Conservation (phyloP, 2,329 filamentous ascomycete species). For the Exophiala oligosperma region DNA sequence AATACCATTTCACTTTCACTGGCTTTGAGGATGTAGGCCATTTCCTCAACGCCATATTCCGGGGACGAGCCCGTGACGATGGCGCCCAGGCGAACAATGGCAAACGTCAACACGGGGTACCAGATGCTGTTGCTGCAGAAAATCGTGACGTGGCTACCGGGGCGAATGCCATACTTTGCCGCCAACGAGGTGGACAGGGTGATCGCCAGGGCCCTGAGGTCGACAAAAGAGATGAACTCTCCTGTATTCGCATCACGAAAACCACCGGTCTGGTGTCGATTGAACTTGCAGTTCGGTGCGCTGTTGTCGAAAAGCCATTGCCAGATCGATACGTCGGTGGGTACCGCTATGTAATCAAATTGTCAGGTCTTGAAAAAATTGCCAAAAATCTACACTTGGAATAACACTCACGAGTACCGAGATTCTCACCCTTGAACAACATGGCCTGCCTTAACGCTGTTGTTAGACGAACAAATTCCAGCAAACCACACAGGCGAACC, state of each 20-base stretch:
- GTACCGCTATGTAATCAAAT: slow-evolving; percentile 40
- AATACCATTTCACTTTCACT: slow-evolving; percentile 48
- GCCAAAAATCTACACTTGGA: background rate
- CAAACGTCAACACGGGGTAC: slow-evolving; percentile 65
- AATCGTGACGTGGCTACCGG: slow-evolving; percentile 59
- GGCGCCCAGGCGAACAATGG: slow-evolving; percentile 54
- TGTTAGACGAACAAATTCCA: too few relatives aligned
- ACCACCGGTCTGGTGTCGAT: slow-evolving; percentile 44
- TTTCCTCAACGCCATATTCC: slow-evolving; percentile 67
- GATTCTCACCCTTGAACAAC: slow-evolving; percentile 4
- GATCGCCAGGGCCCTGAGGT: slow-evolving; percentile 59
- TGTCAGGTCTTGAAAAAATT: background rate
- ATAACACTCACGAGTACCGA: slow-evolving; percentile 2
- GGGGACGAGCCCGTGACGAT: slow-evolving; percentile 63
- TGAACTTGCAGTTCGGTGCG: slow-evolving; percentile 44
- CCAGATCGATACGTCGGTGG: slow-evolving; percentile 56
- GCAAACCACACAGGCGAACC: too few relatives aligned
- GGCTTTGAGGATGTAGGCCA: slow-evolving; percentile 63
- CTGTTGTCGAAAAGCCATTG: slow-evolving; percentile 59
- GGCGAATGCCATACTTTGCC: slow-evolving; percentile 54
- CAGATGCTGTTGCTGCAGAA: slow-evolving; percentile 66
- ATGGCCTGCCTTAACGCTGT: background rate
- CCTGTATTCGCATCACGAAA: slow-evolving; percentile 60
- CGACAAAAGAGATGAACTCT: slow-evolving; percentile 57
- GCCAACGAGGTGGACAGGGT: slow-evolving; percentile 62